Conservation (phyloP, 2,329 filamentous ascomycete genomes). For the Colletotrichum sp. region DNA sequence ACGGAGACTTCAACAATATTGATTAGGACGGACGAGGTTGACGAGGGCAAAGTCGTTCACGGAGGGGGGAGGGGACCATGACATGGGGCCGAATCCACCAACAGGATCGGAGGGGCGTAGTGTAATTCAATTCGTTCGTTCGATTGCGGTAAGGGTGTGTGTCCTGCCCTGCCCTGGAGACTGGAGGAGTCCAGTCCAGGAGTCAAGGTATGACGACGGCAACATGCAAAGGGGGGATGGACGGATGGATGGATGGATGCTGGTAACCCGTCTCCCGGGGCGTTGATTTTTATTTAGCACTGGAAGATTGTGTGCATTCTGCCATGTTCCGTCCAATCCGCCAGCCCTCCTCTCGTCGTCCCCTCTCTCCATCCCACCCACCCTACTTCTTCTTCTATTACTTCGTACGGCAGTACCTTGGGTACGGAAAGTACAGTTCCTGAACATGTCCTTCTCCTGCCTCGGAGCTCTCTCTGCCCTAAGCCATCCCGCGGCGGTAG, state of each 20-base stretch:
- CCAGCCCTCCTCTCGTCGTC: background rate
- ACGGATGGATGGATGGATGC: background rate
- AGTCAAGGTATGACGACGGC: conserved; percentile 7
- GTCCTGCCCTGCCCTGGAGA: background rate
- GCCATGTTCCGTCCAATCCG: background rate
- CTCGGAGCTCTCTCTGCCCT: background rate
- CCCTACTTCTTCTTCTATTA: background rate
- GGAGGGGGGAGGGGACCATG: background rate
- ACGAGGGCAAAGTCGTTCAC: background rate
- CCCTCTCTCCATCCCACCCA: background rate
- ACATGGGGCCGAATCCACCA: background rate
- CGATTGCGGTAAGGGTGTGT: background rate
- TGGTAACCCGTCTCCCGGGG: conserved; percentile 7
- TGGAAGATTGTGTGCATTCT: background rate
- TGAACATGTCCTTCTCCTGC: background rate
- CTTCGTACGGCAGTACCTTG: background rate
- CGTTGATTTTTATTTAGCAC: background rate
- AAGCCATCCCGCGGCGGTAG: background rate
- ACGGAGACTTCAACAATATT: background rate
- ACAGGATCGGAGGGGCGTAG: background rate
- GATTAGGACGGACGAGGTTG: background rate
- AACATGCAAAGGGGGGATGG: background rate
- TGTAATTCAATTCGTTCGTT: conserved; percentile 7
- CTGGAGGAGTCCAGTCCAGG: background rate
- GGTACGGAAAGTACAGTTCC: background rate